Base-by-base conservation (phyloP, 495 filamentous ascomycete species). In the Viridothelium virens region DNA sequence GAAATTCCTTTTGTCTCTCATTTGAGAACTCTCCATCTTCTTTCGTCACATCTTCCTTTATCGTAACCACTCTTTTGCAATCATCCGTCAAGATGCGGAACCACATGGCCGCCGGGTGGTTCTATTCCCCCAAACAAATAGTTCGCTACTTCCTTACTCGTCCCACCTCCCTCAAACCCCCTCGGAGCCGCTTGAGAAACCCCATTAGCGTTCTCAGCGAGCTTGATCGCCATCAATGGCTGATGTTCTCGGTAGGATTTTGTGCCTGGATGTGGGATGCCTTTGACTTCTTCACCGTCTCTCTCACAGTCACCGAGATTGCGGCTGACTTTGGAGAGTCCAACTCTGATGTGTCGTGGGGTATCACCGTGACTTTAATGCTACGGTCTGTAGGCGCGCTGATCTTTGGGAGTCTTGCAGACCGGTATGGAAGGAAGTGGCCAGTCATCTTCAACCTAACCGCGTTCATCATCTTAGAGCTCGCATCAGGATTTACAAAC, bases 261-360 rank as follows among this genome's bases (percentile, higher is more conserved):
- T 44, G 48, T 1, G 69, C 61, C 2, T 79, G 78, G 78, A 74
- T 74, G 1, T 80, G 78, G 77, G 77, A 80, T 70, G 68, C 77
- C 0, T 79, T 79, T 64, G 76, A 79, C 62, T 78, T 77, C 61
- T 77, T 78, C 66, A 77, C 76, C 1, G 76, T 80, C 16, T 74
- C 73, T 2, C 68, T 80, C 64, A 74, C 70, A 1, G 67, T 78
- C 16, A 77, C 77, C 6, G 77, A 77, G 44, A 67, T 80, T 16
- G 70, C 74, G 0, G 68, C 69, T 9, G 73, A 67, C 6, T 80
- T 80, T 67, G 67, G 66, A 25, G 72, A 73, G 10, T 61, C 69
- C n/a, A 74, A 74, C 56, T 74, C 75, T 1, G 69, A 69, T 47
- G 72, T 80, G 0, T 74, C 76, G 3, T 80, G 77, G 77, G 75